A percentile compares a stretch with the other conserved stretches of the same genome.
phyloP scores from a whole-genome alignment of 148 eudicot genomes.

The Arbutus unedo region DNA sequence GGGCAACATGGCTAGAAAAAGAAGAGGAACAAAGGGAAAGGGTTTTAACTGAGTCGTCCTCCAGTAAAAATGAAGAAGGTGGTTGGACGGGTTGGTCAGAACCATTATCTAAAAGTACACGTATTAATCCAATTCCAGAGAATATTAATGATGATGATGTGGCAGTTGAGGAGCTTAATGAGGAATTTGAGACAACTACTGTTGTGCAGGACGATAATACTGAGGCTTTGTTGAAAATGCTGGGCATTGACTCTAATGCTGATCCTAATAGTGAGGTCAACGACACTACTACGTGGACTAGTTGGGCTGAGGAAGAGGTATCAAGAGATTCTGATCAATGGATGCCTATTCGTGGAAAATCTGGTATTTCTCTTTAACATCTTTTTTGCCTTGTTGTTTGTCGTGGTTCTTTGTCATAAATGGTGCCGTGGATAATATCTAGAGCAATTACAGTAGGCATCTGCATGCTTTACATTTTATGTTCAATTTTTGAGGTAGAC shows the following conservation, averaged over 20 bases:
- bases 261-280: constrained; percentile 63
- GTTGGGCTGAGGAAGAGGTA: constrained; percentile 83
- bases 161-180: constrained; percentile 41
- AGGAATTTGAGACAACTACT: constrained; percentile 43
- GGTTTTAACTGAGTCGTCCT: constrained; percentile 42
- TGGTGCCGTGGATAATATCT: constrained; percentile 14
- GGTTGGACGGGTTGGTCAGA: constrained; percentile 96
- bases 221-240: constrained; percentile 65
- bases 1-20: constrained; percentile 91
- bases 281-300: constrained; percentile 66
- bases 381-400: neutral
- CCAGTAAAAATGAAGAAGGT: constrained; percentile 56
- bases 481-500: neutral
- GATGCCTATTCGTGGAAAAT: constrained; percentile 69
- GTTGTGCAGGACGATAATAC: constrained; percentile 54
- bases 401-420: constrained; percentile 8
- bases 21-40: constrained; percentile 84
- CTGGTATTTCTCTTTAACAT: constrained; percentile 36
- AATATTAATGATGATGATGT: constrained; percentile 28
- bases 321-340: constrained; percentile 70
- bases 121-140: constrained; percentile 24
- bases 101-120: constrained; percentile 43
- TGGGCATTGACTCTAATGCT: constrained; percentile 75
- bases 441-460: neutral
- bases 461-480: neutral